Base-by-base conservation (phyloP, 306 rosid species). In the Geum urbanum region DNA sequence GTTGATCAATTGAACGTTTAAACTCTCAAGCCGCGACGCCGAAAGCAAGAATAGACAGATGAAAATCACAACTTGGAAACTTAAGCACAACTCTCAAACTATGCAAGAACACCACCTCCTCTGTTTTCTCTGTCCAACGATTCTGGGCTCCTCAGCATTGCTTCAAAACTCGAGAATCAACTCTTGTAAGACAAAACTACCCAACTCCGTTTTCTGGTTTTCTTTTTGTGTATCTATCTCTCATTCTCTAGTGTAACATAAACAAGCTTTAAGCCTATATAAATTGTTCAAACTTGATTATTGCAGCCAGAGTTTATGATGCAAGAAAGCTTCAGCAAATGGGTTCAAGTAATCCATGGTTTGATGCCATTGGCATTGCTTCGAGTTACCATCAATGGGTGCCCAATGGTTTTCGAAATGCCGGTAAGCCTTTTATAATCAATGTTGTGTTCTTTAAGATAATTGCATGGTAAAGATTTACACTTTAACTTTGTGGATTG, bases 321-420 rank as follows among this genome's bases (percentile, higher is more conserved):
- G 35, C 80, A 40, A 62, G 67, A 59, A 40, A 32, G 12, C 53
- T 74, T 53, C 58, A 53, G 16, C 19, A 48, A 14, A 57, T 47
- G 54, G 79, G 43, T 47, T 75, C 12, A 16, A n/a, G 8, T 39
- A 18, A 35, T 48, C 5, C 2, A 0, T 10, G 40, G 32, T 60
- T 24, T 7, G 43, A 46, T 40, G 58, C 24, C 8, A 1, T 35
- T 12, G 22, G 64, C 40, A 24, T 52, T 37, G 61, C 43, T 65
- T 77, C 81, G 22, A 22, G 15, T 9, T 41, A n/a, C 32, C 62
- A 10, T 37, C 7, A 47, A n/a, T 63, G 47, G 55, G 18, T 24
- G 53, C 58, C 44, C 66, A 70, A 57, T 56, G 37, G 66, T 19
- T 77, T 40, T 24, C 1, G 47, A 71, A n/a, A 47, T 55, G 41